A percentile compares a stretch with the other conserved stretches of the same genome.
These are phyloP conservation scores for Termitomyces sp. DNA, from an alignment of 768 basidiomycete genomes.

Conservation along the genomic window DNA sequence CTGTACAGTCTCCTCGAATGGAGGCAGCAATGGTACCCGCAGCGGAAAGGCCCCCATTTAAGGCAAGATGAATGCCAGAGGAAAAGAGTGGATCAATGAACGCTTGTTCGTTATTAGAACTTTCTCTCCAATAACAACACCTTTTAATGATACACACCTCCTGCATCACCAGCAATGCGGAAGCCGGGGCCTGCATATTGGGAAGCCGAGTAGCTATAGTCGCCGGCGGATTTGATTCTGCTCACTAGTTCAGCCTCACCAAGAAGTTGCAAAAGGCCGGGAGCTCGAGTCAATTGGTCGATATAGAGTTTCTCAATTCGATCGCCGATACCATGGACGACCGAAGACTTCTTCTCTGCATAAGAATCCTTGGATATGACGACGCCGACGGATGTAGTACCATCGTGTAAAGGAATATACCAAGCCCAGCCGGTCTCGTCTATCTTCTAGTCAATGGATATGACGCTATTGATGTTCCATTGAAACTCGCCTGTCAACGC, in stretches of 20 bases:
- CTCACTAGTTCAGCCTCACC: too few relatives aligned
- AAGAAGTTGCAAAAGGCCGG: background rate
- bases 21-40: too few relatives aligned
- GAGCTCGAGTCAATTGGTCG: constrained; percentile 10
- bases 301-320: constrained; percentile 36
- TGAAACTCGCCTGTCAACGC: constrained; percentile 47
- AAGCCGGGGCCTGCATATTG: background rate
- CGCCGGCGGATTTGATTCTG: too few relatives aligned
- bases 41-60: constrained; percentile 27
- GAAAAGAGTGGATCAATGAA: constrained; percentile 42
- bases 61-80: constrained; percentile 31
- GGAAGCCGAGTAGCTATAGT: background rate
- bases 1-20: too few relatives aligned
- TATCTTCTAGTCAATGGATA: constrained; percentile 12
- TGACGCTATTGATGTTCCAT: background rate
- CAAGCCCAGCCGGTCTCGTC: constrained; percentile 55
- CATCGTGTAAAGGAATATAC: constrained; percentile 52
- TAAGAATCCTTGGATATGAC: too few relatives aligned
- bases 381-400: constrained; percentile 46
- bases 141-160: too few relatives aligned
- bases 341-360: constrained; percentile 28
- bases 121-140: background rate
- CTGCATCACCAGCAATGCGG: constrained; percentile 35
- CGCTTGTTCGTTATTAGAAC: constrained; percentile 20
- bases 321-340: constrained; percentile 7